These are phyloP conservation scores for Saccharomyces hybrid DNA, from an alignment of 1,139 yeast species.

Conservation along the genomic window DNA sequence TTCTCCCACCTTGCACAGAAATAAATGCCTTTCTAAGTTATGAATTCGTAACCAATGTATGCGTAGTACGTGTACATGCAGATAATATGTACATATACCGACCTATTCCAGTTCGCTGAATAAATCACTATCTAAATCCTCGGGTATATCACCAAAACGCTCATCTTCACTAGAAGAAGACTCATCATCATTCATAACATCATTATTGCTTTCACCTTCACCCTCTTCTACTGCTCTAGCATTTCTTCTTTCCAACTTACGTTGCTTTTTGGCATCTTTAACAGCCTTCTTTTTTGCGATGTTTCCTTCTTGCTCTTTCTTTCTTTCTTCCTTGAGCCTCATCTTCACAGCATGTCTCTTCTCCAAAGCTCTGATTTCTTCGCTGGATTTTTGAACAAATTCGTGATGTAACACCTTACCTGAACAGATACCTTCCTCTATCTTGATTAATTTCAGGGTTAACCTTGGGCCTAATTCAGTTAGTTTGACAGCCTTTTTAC, in stretches of 20 bases:
- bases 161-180: slow-evolving; percentile 17
- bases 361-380: slow-evolving; percentile 57
- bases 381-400: slow-evolving; percentile 50
- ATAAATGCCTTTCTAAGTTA: too few species aligned
- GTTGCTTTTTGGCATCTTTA: slow-evolving; percentile 64
- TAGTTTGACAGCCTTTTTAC: slow-evolving; percentile 83
- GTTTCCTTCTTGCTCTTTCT: slow-evolving; percentile 72
- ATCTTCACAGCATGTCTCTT: slow-evolving; percentile 57
- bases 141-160: slow-evolving; percentile 36
- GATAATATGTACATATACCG: slow-evolving; percentile 7
- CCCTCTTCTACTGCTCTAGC: slow-evolving; percentile 32
- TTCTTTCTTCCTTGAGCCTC: slow-evolving; percentile 61
- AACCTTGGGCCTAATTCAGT: slow-evolving; percentile 93
- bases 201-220: slow-evolving; percentile 19
- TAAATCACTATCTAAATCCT: slow-evolving; percentile 38
- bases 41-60: background rate
- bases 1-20: too few species aligned
- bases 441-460: slow-evolving; percentile 66
- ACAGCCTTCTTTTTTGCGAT: slow-evolving; percentile 69
- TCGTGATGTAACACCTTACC: slow-evolving; percentile 89
- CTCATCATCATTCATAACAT: slow-evolving; percentile 14
- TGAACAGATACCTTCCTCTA: slow-evolving; percentile 82
- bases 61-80: background rate
- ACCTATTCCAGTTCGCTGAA: slow-evolving; percentile 35
- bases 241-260: slow-evolving; percentile 56